Conservation (phyloP, 345 rosid genomes). For the Euphorbia peplus region DNA sequence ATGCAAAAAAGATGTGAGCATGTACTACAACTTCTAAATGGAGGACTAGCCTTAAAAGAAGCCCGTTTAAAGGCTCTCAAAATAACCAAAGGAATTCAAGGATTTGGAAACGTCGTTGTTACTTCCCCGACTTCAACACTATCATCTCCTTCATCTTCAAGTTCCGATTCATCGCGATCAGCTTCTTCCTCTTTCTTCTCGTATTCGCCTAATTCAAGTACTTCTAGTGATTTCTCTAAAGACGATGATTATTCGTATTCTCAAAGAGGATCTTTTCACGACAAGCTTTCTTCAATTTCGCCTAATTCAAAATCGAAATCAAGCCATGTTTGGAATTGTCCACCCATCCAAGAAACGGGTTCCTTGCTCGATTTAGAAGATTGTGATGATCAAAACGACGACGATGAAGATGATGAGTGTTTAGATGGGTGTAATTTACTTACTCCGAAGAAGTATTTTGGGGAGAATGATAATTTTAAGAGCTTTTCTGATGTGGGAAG, state of each 20-base stretch:
- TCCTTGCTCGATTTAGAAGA: slow-evolving; percentile 32
- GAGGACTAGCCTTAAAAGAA: slow-evolving; percentile 33
- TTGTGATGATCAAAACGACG: neutral
- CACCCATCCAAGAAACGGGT: slow-evolving; percentile 28
- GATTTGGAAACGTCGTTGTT: slow-evolving; percentile 39
- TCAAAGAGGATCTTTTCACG: neutral
- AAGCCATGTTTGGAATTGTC: slow-evolving; percentile 25
- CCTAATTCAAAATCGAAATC: neutral
- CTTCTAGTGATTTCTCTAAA: slow-evolving; percentile 13
- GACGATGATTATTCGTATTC: neutral
- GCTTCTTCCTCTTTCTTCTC: slow-evolving; percentile 34
- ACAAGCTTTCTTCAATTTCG: neutral
- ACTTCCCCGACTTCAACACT: slow-evolving; percentile 18
- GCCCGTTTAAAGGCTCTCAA: slow-evolving; percentile 47
- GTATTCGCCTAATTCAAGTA: slow-evolving; percentile 13
- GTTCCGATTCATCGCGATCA: slow-evolving; percentile 20
- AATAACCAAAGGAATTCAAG: slow-evolving; percentile 49
- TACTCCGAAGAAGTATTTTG: slow-evolving; percentile 14
- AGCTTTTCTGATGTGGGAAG: slow-evolving; percentile 30
- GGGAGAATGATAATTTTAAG: slow-evolving; percentile 6
- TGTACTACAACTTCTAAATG: slow-evolving; percentile 28
- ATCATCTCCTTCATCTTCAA: slow-evolving; percentile 25
- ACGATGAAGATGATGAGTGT: neutral
- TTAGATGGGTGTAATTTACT: neutral
- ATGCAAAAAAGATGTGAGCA: slow-evolving; percentile 43